phyloP scores from a whole-genome alignment of 306 rosid genomes.

The Begonia masoniana region DNA sequence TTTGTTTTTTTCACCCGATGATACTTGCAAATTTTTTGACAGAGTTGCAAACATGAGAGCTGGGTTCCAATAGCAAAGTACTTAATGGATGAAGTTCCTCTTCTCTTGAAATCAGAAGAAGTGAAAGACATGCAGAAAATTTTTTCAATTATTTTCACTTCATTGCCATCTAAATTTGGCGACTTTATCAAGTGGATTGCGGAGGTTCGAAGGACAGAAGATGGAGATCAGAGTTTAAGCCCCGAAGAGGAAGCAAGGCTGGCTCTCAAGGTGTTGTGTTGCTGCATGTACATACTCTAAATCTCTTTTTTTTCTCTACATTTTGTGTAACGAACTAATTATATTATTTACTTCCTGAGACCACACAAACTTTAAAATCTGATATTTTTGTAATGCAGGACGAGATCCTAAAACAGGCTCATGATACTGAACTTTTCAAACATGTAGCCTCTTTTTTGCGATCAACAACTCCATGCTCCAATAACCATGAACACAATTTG shows the following conservation, averaged over 20 bases:
- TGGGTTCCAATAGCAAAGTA: constrained; percentile 70
- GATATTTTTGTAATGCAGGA: constrained; percentile 33
- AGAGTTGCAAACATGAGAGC: constrained; percentile 97
- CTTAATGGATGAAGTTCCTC: constrained; percentile 67
- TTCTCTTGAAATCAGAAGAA: constrained; percentile 53
- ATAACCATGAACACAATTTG: constrained; percentile 26
- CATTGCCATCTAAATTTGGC: constrained; percentile 73
- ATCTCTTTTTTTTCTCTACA: background rate
- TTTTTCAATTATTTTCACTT: constrained; percentile 40
- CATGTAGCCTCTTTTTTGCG: constrained; percentile 48
- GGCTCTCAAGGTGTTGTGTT: constrained; percentile 49
- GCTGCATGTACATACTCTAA: constrained; percentile 1
- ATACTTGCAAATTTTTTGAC: constrained; percentile 19
- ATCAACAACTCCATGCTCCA: constrained; percentile 23
- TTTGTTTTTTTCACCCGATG: background rate
- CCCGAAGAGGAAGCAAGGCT: constrained; percentile 79
- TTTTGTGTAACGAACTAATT: background rate
- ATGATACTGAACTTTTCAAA: constrained; percentile 60
- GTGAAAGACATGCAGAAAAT: constrained; percentile 44
- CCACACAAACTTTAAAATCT: constrained; percentile 3
- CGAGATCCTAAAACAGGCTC: constrained; percentile 72
- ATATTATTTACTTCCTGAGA: background rate
- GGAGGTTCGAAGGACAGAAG: constrained; percentile 79
- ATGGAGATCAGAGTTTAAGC: constrained; percentile 52
- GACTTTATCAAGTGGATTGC: constrained; percentile 91